A percentile compares a stretch with the other conserved stretches of the same genome.
phyloP scores from a whole-genome alignment of 164 flowering plant species.

The Nymphaea thermarum region DNA sequence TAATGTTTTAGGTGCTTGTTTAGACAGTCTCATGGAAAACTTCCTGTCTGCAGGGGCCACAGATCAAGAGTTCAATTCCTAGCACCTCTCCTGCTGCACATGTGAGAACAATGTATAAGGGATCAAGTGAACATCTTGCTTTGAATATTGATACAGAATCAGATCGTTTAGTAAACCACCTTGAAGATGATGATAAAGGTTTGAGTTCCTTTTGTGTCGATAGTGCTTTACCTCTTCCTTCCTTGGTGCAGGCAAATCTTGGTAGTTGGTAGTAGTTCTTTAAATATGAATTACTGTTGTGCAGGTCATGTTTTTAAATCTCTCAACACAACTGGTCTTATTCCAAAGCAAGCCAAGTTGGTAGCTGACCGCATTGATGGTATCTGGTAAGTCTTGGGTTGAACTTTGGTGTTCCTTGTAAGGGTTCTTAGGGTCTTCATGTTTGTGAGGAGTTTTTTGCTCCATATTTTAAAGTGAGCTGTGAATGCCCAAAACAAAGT shows the following conservation, averaged over 20 bases:
- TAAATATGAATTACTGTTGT: conserved; percentile 2
- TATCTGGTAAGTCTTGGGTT: conserved; percentile 43
- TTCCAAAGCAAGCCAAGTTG: conserved; percentile 80
- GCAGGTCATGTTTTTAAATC: conserved; percentile 96
- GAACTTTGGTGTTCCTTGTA: too few species aligned
- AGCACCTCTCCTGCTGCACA: conserved; percentile 49
- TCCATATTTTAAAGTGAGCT: too few species aligned
- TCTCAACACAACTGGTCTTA: conserved; percentile 68
- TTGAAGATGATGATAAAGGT: conserved; percentile 84
- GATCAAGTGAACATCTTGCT: conserved; percentile 82
- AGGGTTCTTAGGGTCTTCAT: too few species aligned
- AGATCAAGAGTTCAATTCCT: conserved; percentile 24
- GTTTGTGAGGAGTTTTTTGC: too few species aligned
- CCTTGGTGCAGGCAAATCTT: neutral
- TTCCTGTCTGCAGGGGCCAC: conserved; percentile 16
- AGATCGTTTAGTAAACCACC: conserved; percentile 38
- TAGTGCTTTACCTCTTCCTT: neutral
- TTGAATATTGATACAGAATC: conserved; percentile 62
- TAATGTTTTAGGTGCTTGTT: neutral
- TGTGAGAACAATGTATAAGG: conserved; percentile 63
- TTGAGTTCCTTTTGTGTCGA: neutral
- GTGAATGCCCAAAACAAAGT: too few species aligned
- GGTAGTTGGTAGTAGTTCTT: neutral
- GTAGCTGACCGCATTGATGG: conserved; percentile 89
- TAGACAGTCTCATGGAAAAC: conserved; percentile 2